Percentiles rank a stretch among this genome's conserved stretches.
Conservation (phyloP, 805 yeast genomes). For the Middelhovenomyces tepae region DNA sequence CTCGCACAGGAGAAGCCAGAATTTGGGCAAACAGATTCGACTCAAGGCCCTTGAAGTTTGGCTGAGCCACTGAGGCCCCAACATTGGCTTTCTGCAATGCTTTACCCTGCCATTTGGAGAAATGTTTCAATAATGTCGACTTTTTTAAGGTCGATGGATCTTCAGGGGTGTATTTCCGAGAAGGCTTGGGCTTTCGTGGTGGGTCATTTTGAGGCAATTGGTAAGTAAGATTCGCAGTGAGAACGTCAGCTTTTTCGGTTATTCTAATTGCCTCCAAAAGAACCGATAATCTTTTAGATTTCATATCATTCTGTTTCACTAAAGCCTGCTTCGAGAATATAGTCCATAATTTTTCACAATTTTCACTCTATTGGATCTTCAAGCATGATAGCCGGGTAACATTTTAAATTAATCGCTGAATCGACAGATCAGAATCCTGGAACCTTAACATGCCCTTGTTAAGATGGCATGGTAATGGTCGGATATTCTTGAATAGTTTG, state of each 20-base stretch:
- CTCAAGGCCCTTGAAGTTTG: conserved; percentile 15
- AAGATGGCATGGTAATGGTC: conserved; percentile 2
- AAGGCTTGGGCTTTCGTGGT: conserved; percentile 1
- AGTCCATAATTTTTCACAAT: too few species aligned
- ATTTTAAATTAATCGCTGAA: too few species aligned
- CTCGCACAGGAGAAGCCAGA: conserved; percentile 1
- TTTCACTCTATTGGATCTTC: too few species aligned
- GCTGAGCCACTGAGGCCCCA: conserved; percentile 9
- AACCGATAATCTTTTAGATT: too few species aligned
- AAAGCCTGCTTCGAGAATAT: too few species aligned
- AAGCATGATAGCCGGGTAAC: too few species aligned
- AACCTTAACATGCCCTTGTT: not conserved
- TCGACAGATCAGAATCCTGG: too few species aligned
- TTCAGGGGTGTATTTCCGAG: conserved; percentile 7
- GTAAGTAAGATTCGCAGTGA: too few species aligned
- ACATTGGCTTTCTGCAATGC: conserved; percentile 16
- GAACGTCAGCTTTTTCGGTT: too few species aligned
- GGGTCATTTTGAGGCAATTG: too few species aligned
- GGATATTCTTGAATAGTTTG: not conserved
- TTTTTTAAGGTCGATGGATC: conserved; percentile 5
- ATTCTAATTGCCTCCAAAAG: too few species aligned
- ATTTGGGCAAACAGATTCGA: conserved; percentile 20
- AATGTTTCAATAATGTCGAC: conserved; percentile 24
- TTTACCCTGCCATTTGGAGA: conserved; percentile 30
- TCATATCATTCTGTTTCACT: too few species aligned